These are phyloP conservation scores for Chenopodium album DNA, from an alignment of 148 eudicot species.

Conservation along the genomic window DNA sequence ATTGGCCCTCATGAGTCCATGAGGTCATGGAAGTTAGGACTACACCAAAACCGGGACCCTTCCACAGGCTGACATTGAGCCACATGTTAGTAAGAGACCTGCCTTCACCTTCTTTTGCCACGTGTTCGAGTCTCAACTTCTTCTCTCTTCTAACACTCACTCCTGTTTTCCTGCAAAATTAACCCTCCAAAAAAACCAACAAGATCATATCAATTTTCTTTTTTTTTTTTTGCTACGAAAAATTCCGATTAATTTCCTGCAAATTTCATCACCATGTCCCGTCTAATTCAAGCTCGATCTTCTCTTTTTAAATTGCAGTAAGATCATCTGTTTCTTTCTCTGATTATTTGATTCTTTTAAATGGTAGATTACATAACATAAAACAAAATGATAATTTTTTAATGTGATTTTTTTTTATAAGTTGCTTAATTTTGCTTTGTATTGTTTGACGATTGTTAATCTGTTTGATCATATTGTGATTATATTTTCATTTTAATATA, in stretches of 20 bases:
- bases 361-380: no score
- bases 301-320: slow-evolving; percentile 44
- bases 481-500: background rate
- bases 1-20: no score
- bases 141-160: background rate
- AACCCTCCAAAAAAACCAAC: background rate
- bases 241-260: background rate
- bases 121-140: slow-evolving; percentile 5
- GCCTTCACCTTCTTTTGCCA: slow-evolving; percentile 10
- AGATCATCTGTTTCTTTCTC: slow-evolving; percentile 6
- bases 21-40: no score
- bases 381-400: background rate
- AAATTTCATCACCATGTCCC: slow-evolving; percentile 38
- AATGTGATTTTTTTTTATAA: no score
- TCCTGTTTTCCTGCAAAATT: background rate
- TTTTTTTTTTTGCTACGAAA: no score
- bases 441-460: background rate
- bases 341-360: background rate
- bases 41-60: background rate
- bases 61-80: slow-evolving; percentile 23
- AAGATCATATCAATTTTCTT: no score
- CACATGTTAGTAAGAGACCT: slow-evolving; percentile 20
- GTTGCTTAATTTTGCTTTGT: background rate
- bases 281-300: slow-evolving; percentile 41
- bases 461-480: slow-evolving; percentile 1